Base-by-base conservation (phyloP, 2,329 filamentous ascomycete genomes). In the Diaporthe vaccinii region DNA sequence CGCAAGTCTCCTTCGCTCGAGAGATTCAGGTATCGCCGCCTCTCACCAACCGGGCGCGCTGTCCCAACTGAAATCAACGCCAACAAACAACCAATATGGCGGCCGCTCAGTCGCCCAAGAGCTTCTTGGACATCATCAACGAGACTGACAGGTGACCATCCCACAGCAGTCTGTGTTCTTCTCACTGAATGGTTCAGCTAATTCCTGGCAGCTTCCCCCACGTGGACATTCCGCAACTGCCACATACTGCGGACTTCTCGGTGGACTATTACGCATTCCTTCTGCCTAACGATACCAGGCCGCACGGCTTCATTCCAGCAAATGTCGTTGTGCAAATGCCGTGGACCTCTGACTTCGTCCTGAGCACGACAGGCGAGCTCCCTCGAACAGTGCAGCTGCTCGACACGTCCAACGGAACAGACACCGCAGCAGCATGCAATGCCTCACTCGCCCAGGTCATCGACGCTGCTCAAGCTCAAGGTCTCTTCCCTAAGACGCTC, bases 301-400 rank as follows among this genome's bases (percentile, higher is more conserved):
- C 87, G 0, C 88, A 90, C 76, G 88, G 89, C 78, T 88, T 88
- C 81, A 83, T 90, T 62, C 84, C 86, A 67, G 84, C 85, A 4
- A 80, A 81, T 65, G 88, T 84, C 22, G 85, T 89, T 20, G 74
- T 82, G 41, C 82, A 83, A 55, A 87, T 90, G 82, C 87, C 87
- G 4, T 86, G 84, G 84, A 85, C 84, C 4, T 39, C 80, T 4
- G 81, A 82, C 7, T 85, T 86, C 76, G 51, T 49, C 14, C 74
- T 85, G 57, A 75, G 78, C 44, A 82, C 80, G 71, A 74, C 49
- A 34, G 73, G 83, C 44, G 78, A 79, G n/a, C 65, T 79, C 10
- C 79, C 79, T 4, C 79, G 80, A 70, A 82, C 79, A 36, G 81
- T 85, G 15, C 79, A 78, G 15, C 80, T 85, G 2, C 68, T 81